Evolutionary conservation across 345 rosid genomes (phyloP).

Genomic region (Geranium brycei): DNA sequence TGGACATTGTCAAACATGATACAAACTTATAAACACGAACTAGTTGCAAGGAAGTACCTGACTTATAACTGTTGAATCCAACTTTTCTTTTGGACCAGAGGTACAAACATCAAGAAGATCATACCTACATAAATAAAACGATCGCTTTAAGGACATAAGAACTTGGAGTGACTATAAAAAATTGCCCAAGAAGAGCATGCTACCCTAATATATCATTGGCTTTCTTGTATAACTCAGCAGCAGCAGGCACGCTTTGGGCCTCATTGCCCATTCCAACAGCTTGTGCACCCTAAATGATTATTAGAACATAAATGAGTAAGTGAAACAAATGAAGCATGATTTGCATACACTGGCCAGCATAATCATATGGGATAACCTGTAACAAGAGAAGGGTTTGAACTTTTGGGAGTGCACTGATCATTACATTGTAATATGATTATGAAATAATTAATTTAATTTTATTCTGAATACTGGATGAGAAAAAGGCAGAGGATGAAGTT

Average conservation of each 20-base stretch:
- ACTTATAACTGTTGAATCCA: conserved; percentile 87
- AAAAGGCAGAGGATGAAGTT: too few relatives aligned
- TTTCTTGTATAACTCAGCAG: conserved; percentile 60
- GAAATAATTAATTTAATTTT: too few relatives aligned
- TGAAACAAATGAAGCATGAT: neutral
- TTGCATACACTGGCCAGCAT: neutral
- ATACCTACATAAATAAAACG: conserved; percentile 36
- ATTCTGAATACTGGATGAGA: too few relatives aligned
- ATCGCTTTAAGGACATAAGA: neutral
- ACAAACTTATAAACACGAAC: too few relatives aligned
- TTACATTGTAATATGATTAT: too few relatives aligned
- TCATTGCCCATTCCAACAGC: conserved; percentile 96
- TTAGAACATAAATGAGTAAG: neutral
- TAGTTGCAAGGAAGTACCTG: conserved; percentile 30
- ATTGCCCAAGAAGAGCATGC: neutral
- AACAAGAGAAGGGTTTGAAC: too few relatives aligned
- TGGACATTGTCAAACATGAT: too few relatives aligned
- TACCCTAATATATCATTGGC: conserved; percentile 80
- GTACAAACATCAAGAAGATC: conserved; percentile 86
- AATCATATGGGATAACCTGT: neutral
- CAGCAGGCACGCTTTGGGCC: conserved; percentile 61
- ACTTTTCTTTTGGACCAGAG: conserved; percentile 90
- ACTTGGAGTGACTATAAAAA: neutral
- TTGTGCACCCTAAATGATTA: conserved; percentile 71
- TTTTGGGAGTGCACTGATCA: too few relatives aligned